Conservation (phyloP, 305 asterid species). For the Fraxinus albicans region DNA sequence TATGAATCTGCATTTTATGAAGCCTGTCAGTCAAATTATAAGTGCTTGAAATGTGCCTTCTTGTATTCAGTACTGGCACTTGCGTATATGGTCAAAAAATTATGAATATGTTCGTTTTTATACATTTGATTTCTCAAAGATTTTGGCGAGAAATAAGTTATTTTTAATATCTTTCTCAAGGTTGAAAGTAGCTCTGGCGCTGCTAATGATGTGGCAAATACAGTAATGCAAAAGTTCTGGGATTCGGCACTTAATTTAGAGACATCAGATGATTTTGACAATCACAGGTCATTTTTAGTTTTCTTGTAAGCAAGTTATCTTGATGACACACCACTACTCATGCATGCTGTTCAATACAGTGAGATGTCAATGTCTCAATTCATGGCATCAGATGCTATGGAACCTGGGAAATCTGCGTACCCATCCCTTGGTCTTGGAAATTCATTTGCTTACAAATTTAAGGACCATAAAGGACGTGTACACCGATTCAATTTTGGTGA, state of each 20-base stretch:
- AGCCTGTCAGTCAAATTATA: conserved; percentile 4
- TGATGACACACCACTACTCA: conserved; percentile 3
- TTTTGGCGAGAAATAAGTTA: conserved; percentile 15
- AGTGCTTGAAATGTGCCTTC: background rate
- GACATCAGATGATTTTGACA: conserved; percentile 80
- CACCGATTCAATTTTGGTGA: conserved; percentile 83
- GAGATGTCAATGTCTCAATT: conserved; percentile 77
- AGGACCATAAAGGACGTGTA: conserved; percentile 68
- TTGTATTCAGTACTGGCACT: background rate
- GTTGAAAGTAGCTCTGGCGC: conserved; percentile 79
- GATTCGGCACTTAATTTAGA: conserved; percentile 90
- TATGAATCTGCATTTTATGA: background rate
- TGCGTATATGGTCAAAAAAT: conserved; percentile 3
- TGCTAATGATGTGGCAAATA: conserved; percentile 69
- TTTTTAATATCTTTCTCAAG: conserved; percentile 36
- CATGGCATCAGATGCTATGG: conserved; percentile 59
- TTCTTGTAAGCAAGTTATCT: conserved; percentile 1
- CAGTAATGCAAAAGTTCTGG: conserved; percentile 97
- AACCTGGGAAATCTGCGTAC: conserved; percentile 61
- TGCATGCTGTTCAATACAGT: conserved; percentile 46
- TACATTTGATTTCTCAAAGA: conserved; percentile 15
- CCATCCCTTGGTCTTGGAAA: conserved; percentile 82
- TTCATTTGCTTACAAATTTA: conserved; percentile 76
- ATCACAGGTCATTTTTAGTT: conserved; percentile 56
- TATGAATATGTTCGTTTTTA: background rate